These are phyloP conservation scores for Calocybe gambosa DNA, from an alignment of 1,284 basidiomycete species.

Conservation along the genomic window DNA sequence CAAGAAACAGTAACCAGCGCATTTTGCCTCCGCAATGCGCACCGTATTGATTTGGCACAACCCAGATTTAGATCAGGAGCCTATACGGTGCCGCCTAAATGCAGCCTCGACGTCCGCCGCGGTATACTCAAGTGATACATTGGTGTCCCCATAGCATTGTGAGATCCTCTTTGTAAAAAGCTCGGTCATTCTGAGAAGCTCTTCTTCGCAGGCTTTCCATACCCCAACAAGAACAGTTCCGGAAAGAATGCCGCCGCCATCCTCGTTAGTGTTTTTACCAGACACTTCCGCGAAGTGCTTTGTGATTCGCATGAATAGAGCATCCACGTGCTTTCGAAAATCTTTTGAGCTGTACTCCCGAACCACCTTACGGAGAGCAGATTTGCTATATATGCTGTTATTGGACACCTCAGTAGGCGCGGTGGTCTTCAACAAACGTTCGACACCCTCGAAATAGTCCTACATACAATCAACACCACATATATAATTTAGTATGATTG, in stretches of 20 bases:
- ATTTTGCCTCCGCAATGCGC: not conserved
- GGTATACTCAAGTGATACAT: conserved; percentile 69
- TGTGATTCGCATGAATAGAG: conserved; percentile 86
- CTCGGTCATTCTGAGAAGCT: conserved; percentile 68
- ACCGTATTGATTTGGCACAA: too few species aligned
- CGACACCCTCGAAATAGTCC: conserved; percentile 95
- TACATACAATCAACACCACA: conserved; percentile 26
- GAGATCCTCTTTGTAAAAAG: conserved; percentile 62
- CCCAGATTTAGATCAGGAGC: conserved; percentile 27
- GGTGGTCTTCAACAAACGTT: conserved; percentile 78
- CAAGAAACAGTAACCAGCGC: too few species aligned
- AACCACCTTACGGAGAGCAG: conserved; percentile 75
- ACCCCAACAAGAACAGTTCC: conserved; percentile 75
- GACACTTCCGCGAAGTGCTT: conserved; percentile 89
- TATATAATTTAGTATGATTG: not conserved
- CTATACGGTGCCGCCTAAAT: conserved; percentile 63
- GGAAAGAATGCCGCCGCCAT: conserved; percentile 49
- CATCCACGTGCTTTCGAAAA: conserved; percentile 80
- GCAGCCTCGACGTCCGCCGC: conserved; percentile 70
- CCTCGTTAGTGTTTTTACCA: conserved; percentile 57
- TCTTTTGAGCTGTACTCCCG: conserved; percentile 89
- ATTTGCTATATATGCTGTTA: conserved; percentile 74
- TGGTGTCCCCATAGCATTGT: conserved; percentile 73
- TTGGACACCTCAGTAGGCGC: conserved; percentile 76
- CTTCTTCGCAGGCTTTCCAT: conserved; percentile 85